phyloP scores from a whole-genome alignment of 2,329 filamentous ascomycete species.

The Trematosphaeria pertusa region DNA sequence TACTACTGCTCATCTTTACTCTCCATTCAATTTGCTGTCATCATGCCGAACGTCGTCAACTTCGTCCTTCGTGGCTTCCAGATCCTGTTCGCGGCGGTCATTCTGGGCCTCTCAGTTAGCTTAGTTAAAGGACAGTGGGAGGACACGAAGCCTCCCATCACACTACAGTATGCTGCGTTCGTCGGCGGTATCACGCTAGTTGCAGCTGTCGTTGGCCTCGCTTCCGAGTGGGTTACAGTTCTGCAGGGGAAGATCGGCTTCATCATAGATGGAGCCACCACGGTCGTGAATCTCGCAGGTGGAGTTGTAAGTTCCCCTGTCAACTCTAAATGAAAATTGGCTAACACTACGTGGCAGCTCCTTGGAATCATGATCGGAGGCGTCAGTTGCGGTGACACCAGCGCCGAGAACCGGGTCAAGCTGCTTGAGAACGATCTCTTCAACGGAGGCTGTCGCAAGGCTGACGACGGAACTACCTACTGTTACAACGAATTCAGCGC shows the following conservation, averaged over 20 bases:
- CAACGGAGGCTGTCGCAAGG: constrained; percentile 19
- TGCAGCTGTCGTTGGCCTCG: constrained; percentile 19
- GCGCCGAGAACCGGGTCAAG: background rate
- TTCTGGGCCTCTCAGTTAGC: constrained; percentile 21
- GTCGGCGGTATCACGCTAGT: constrained; percentile 22
- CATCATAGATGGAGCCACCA: constrained; percentile 21
- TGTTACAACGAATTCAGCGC: background rate
- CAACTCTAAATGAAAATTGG: background rate
- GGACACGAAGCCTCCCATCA: constrained; percentile 4
- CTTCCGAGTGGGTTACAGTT: constrained; percentile 15
- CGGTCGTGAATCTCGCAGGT: constrained; percentile 23
- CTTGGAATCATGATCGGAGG: constrained; percentile 17
- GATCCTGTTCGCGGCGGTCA: constrained; percentile 22
- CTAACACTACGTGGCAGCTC: constrained; percentile 8
- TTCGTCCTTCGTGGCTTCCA: constrained; percentile 23
- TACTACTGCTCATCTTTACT: no score
- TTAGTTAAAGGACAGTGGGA: constrained; percentile 20
- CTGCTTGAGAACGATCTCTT: constrained; percentile 20
- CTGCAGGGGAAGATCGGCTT: constrained; percentile 24
- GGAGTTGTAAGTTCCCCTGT: constrained; percentile 26
- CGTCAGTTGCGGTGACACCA: constrained; percentile 11
- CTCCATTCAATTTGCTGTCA: no score
- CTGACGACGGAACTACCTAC: background rate
- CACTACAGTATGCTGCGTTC: constrained; percentile 15
- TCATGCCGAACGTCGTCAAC: constrained; percentile 11